phyloP scores from a whole-genome alignment of 1,284 basidiomycete species.

The Ceratobasidium sp. region DNA sequence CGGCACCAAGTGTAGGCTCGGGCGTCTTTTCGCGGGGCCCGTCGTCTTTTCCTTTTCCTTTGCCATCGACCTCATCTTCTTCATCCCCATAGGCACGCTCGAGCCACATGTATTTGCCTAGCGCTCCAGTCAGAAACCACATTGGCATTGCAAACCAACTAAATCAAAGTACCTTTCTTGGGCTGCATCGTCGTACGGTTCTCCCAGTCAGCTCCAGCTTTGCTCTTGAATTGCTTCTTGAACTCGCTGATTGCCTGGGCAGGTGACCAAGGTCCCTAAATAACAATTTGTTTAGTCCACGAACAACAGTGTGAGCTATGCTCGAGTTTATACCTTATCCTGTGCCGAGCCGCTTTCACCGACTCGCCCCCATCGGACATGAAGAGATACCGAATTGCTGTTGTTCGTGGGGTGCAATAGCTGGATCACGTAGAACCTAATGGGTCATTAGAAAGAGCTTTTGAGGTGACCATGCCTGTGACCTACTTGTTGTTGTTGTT shows the following conservation, averaged over 20 bases:
- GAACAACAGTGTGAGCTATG: background rate
- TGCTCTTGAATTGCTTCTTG: constrained; percentile 65
- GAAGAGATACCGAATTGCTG: constrained; percentile 52
- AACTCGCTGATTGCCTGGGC: constrained; percentile 58
- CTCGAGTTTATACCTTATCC: constrained; percentile 53
- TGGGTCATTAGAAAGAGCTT: background rate
- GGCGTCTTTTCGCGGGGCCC: constrained; percentile 21
- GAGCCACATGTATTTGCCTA: constrained; percentile 66
- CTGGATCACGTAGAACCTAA: constrained; percentile 64
- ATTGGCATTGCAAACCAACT: background rate
- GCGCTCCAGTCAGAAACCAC: background rate
- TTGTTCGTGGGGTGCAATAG: constrained; percentile 61
- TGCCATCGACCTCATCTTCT: constrained; percentile 51
- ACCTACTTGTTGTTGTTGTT: constrained; percentile 34
- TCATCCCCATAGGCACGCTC: constrained; percentile 57
- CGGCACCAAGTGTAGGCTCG: constrained; percentile 26
- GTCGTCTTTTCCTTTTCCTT: constrained; percentile 40
- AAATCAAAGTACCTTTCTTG: constrained; percentile 53
- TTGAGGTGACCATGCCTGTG: no score
- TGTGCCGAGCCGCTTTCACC: constrained; percentile 62
- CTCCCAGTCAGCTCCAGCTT: constrained; percentile 61
- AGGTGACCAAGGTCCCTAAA: constrained; percentile 51
- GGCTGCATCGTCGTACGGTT: constrained; percentile 59
- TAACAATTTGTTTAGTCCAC: background rate
- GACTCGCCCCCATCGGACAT: constrained; percentile 66